Conservation (phyloP, 2,329 filamentous ascomycete genomes). For the Colletotrichum gigasporum region DNA sequence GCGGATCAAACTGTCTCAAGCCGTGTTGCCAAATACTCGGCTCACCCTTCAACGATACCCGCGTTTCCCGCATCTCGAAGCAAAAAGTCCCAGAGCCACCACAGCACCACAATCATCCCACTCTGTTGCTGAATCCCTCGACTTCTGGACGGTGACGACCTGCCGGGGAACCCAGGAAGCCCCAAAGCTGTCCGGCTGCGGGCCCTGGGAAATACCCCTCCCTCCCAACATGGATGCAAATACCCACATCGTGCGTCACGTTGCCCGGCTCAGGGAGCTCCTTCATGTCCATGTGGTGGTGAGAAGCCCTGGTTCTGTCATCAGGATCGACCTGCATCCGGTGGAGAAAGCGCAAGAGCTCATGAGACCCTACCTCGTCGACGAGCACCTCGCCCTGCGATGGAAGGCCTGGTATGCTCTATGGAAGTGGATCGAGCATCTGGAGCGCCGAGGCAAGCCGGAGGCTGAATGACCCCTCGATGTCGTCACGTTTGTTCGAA, state of each 20-base stretch:
- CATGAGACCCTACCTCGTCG: background rate
- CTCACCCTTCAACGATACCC: no score
- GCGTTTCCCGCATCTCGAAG: no score
- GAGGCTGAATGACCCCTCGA: background rate
- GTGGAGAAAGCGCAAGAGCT: background rate
- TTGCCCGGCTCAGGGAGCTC: background rate
- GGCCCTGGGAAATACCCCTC: conserved; percentile 4
- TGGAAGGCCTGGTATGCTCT: background rate
- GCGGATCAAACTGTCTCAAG: no score
- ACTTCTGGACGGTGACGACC: background rate
- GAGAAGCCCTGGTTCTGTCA: no score
- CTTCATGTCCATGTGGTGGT: background rate
- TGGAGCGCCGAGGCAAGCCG: background rate
- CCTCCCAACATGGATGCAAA: background rate
- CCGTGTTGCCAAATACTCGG: no score
- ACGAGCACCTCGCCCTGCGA: background rate
- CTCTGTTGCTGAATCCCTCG: background rate
- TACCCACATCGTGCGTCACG: background rate
- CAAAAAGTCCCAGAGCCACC: no score
- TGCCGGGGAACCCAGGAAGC: background rate
- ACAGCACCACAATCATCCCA: no score
- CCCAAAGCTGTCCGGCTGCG: background rate
- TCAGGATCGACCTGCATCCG: background rate
- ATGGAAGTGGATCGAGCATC: background rate
- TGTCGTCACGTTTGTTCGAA: no score